A percentile compares a stretch with the other conserved stretches of the same genome.
phyloP scores from a whole-genome alignment of 1,284 basidiomycete genomes.

The Leccinum subspadiceum region DNA sequence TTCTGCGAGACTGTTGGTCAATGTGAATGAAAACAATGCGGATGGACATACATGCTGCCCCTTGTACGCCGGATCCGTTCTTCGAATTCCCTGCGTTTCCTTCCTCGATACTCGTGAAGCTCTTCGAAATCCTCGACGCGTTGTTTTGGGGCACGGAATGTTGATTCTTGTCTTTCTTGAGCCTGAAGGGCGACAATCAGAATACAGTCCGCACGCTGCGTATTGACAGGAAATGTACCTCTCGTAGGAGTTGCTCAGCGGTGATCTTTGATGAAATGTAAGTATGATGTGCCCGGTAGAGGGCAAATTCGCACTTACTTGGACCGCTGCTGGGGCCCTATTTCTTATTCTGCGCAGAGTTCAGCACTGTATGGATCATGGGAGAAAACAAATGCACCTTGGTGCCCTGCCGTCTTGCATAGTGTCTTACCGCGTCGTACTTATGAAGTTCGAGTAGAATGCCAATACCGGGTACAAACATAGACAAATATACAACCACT shows the following conservation, averaged over 20 bases:
- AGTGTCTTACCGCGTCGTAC: slow-evolving; percentile 1
- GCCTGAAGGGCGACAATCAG: slow-evolving; percentile 49
- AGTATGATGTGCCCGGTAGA: slow-evolving; percentile 1
- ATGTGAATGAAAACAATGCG: not conserved
- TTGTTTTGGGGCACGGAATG: slow-evolving; percentile 89
- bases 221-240: slow-evolving; percentile 48
- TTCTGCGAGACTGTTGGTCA: slow-evolving; percentile 40
- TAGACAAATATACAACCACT: slow-evolving; percentile 16
- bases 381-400: slow-evolving; percentile 34
- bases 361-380: slow-evolving; percentile 3
- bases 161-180: slow-evolving; percentile 94
- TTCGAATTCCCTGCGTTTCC: slow-evolving; percentile 96
- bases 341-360: slow-evolving; percentile 75
- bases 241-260: slow-evolving; percentile 95
- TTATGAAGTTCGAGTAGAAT: not conserved
- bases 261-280: slow-evolving; percentile 67
- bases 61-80: slow-evolving; percentile 90
- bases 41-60: slow-evolving; percentile 67
- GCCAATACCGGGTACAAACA: slow-evolving; percentile 15
- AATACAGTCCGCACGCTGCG: not conserved
- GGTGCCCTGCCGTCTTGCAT: slow-evolving; percentile 60
- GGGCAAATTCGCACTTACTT: slow-evolving; percentile 47
- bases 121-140: slow-evolving; percentile 97
- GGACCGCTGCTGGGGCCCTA: slow-evolving; percentile 87
- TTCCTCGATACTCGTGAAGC: slow-evolving; percentile 90